phyloP scores from a whole-genome alignment of 176 grass and related monocot genomes.

The Eragrostis curvula region DNA sequence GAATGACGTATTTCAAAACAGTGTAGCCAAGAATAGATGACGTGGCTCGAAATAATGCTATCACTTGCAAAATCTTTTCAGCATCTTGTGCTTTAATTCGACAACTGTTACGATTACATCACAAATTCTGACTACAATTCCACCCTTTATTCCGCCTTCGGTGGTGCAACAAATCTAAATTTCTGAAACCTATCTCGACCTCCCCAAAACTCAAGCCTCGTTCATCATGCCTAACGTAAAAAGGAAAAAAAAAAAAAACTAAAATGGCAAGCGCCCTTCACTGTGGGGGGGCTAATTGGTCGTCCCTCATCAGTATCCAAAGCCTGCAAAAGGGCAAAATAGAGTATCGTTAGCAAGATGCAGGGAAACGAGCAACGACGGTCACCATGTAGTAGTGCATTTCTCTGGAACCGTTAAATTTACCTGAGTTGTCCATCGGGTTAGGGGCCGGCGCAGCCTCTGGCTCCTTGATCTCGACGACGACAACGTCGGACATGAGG shows the following conservation, averaged over 20 bases:
- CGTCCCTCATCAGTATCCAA: conserved; percentile 66
- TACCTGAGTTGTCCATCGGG: conserved; percentile 96
- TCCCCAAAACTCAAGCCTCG: conserved; percentile 4
- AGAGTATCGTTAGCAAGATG: background rate
- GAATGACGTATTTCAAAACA: no score
- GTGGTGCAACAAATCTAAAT: conserved; percentile 24
- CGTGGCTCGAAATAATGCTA: background rate
- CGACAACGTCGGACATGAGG: conserved; percentile 86
- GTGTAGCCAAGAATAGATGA: background rate
- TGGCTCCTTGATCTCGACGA: conserved; percentile 87
- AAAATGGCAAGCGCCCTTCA: background rate
- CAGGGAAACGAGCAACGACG: no score
- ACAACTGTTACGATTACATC: conserved; percentile 31
- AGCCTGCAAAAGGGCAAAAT: conserved; percentile 44
- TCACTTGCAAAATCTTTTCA: conserved; percentile 19
- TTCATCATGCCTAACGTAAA: conserved; percentile 26
- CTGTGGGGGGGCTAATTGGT: background rate
- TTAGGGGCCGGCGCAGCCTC: conserved; percentile 62
- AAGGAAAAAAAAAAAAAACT: conserved; percentile 39
- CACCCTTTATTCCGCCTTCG: conserved; percentile 39
- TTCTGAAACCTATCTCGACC: conserved; percentile 32
- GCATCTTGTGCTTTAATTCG: background rate
- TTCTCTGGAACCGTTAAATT: background rate
- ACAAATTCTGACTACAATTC: conserved; percentile 11
- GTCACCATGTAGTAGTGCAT: background rate